These are phyloP conservation scores for Lepiota subincarnata DNA, from an alignment of 768 basidiomycete species.

Conservation along the genomic window DNA sequence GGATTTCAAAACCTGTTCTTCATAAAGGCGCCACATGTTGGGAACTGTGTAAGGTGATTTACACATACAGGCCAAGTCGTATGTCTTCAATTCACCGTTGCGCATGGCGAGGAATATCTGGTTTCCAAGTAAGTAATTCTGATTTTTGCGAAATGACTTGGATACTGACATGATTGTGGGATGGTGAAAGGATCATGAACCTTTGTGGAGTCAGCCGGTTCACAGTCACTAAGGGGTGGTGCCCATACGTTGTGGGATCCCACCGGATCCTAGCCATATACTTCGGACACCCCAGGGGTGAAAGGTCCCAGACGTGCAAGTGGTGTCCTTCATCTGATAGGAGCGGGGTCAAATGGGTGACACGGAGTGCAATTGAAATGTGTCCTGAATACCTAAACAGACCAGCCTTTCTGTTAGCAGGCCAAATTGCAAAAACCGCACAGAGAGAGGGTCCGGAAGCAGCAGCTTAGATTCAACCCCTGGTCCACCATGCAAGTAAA, in stretches of 20 bases:
- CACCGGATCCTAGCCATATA: conserved; percentile 45
- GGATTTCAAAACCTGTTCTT: conserved; percentile 46
- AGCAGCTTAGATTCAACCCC: conserved; percentile 52
- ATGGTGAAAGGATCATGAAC: conserved; percentile 59
- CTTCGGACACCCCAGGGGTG: conserved; percentile 48
- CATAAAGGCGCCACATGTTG: conserved; percentile 73
- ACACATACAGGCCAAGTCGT: conserved; percentile 66
- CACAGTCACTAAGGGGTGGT: conserved; percentile 1
- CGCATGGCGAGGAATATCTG: conserved; percentile 47
- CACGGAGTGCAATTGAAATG: background rate
- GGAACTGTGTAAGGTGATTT: conserved; percentile 66
- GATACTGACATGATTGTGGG: conserved; percentile 60
- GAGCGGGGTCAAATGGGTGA: conserved; percentile 1
- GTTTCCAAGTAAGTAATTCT: conserved; percentile 4
- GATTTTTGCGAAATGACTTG: conserved; percentile 8
- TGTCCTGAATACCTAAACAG: conserved; percentile 50
- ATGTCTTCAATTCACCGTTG: conserved; percentile 64
- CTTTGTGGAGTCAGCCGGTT: conserved; percentile 26
- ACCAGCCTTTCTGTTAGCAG: conserved; percentile 48
- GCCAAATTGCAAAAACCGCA: conserved; percentile 65
- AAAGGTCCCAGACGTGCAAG: conserved; percentile 61
- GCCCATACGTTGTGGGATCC: conserved; percentile 42
- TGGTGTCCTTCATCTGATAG: conserved; percentile 46
- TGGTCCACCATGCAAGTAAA: conserved; percentile 66
- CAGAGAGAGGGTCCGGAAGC: conserved; percentile 39